Evolutionary conservation across 371 early-diverging fungal genomes (phyloP).

Genomic region (Actinomortierella wolfii): DNA sequence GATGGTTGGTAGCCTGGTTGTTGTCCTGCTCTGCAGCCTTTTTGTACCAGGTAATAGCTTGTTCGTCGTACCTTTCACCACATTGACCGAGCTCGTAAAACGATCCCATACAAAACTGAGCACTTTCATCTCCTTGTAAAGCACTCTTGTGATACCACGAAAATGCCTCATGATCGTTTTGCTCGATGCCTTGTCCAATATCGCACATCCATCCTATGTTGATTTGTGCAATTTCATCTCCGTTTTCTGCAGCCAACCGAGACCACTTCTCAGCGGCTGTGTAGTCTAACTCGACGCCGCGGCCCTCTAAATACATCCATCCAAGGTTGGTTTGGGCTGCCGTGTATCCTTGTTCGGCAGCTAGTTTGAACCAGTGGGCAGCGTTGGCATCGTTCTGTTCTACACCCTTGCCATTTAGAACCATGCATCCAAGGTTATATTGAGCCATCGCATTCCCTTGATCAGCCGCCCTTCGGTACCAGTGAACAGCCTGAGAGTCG

Average conservation of each 20-base stretch:
- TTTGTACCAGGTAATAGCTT: conserved; percentile 72
- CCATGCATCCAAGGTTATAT: conserved; percentile 79
- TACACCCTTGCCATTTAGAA: conserved; percentile 77
- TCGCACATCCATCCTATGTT: too few relatives aligned
- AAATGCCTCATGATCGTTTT: too few relatives aligned
- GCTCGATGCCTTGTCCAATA: too few relatives aligned
- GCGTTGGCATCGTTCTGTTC: conserved; percentile 58
- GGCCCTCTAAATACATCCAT: conserved; percentile 84
- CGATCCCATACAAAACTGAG: too few relatives aligned
- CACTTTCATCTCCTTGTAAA: conserved; percentile 60
- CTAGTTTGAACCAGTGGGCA: conserved; percentile 70
- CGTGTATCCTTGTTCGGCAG: conserved; percentile 66
- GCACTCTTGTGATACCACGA: too few relatives aligned
- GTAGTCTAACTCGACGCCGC: conserved; percentile 69
- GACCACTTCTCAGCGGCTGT: conserved; percentile 75
- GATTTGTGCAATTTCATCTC: conserved; percentile 83
- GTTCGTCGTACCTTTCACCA: too few relatives aligned
- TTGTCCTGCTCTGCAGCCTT: conserved; percentile 72
- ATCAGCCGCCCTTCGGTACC: conserved; percentile 73
- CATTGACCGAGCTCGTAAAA: too few relatives aligned
- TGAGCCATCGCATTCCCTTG: conserved; percentile 82
- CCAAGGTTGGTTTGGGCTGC: conserved; percentile 86
- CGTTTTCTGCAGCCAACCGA: conserved; percentile 68
- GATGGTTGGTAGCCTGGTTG: too few relatives aligned
- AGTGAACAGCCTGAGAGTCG: conserved; percentile 67